phyloP scores from a whole-genome alignment of 1,284 basidiomycete species.

The Cryptococcus jaspeensis region DNA sequence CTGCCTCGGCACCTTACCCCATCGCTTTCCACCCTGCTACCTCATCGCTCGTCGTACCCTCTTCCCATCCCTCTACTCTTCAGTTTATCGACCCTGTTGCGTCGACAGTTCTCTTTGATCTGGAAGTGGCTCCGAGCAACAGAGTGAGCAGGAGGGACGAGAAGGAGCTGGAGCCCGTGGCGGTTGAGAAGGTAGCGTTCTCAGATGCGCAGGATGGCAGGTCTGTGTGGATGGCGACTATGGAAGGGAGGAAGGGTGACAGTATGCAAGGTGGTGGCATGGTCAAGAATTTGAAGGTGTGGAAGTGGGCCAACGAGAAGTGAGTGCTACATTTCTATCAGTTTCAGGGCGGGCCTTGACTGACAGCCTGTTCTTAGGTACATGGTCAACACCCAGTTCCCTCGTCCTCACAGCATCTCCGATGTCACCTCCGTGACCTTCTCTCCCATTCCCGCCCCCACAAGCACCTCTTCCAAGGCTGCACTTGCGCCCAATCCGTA shows the following conservation, averaged over 20 bases:
- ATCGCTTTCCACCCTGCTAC: slow-evolving; percentile 69
- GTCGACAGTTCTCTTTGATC: slow-evolving; percentile 73
- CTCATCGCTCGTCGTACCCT: slow-evolving; percentile 78
- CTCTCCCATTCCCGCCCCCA: slow-evolving; percentile 28
- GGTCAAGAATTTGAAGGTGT: slow-evolving; percentile 83
- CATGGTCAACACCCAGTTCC: slow-evolving; percentile 77
- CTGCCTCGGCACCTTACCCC: slow-evolving; percentile 31
- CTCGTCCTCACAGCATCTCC: slow-evolving; percentile 75
- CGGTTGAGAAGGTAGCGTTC: slow-evolving; percentile 70
- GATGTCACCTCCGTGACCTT: slow-evolving; percentile 71
- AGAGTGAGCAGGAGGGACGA: slow-evolving; percentile 82
- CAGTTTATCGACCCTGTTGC: slow-evolving; percentile 81
- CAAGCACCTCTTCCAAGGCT: slow-evolving; percentile 10
- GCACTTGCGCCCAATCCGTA: slow-evolving; percentile 32
- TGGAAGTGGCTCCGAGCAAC: slow-evolving; percentile 93
- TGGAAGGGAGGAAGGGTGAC: slow-evolving; percentile 73
- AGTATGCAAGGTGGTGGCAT: slow-evolving; percentile 55
- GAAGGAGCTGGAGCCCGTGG: slow-evolving; percentile 70
- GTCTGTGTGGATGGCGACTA: slow-evolving; percentile 88
- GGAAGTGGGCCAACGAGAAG: slow-evolving; percentile 70
- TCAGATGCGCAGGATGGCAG: slow-evolving; percentile 53
- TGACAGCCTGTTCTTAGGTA: slow-evolving; percentile 34
- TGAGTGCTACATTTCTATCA: slow-evolving; percentile 19
- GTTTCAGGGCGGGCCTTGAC: too few species aligned
- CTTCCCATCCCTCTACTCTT: slow-evolving; percentile 90